A percentile compares a stretch with the other conserved stretches of the same genome.
Evolutionary conservation across 2,329 filamentous ascomycete species (phyloP).

Genomic region (Apiospora malaysiana): DNA sequence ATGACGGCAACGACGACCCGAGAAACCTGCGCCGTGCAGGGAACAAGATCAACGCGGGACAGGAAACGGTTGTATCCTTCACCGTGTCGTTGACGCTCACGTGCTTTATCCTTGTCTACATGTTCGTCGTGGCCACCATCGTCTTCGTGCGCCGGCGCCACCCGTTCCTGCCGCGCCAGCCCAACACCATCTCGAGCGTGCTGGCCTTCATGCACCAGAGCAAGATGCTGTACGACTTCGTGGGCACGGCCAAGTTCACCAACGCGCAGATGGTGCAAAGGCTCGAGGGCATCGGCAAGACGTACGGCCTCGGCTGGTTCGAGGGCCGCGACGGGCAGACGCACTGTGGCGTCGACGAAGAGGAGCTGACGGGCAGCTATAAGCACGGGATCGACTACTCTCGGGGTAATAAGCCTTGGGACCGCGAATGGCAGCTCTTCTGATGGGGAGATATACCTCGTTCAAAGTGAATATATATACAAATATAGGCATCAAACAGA

Average conservation of each 20-base stretch:
- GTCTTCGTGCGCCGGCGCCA: constrained; percentile 69
- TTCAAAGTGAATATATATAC: neutral
- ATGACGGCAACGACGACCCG: constrained; percentile 29
- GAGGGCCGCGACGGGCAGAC: constrained; percentile 72
- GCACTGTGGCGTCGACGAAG: constrained; percentile 80
- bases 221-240: constrained; percentile 80
- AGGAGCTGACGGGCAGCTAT: constrained; percentile 70
- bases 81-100: constrained; percentile 68
- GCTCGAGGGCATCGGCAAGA: constrained; percentile 66
- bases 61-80: constrained; percentile 69
- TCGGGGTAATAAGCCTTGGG: constrained; percentile 59
- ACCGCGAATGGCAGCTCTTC: constrained; percentile 45
- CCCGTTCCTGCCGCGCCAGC: constrained; percentile 78
- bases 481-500: neutral
- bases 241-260: constrained; percentile 69
- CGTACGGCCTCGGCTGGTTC: constrained; percentile 81
- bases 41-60: constrained; percentile 53
- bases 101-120: constrained; percentile 68
- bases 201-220: constrained; percentile 81
- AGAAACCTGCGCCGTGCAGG: constrained; percentile 21
- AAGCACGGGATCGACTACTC: constrained; percentile 64
- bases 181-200: constrained; percentile 77
- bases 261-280: constrained; percentile 65
- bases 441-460: constrained; percentile 23
- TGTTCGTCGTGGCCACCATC: constrained; percentile 62